These are phyloP conservation scores for Metarhizium brunneum DNA, from an alignment of 2,329 filamentous ascomycete species.

Conservation along the genomic window DNA sequence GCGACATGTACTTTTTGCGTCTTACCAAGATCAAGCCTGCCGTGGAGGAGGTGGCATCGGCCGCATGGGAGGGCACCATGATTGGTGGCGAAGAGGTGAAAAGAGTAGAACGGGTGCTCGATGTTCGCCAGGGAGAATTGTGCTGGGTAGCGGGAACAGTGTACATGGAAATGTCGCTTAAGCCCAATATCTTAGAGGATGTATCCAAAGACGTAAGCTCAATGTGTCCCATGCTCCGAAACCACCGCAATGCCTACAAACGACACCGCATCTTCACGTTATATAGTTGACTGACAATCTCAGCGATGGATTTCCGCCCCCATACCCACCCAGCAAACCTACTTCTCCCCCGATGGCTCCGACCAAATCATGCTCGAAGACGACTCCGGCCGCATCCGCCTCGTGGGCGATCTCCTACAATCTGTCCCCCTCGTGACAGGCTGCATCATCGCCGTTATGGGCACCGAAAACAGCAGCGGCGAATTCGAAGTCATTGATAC, in stretches of 20 bases:
- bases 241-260: too few species aligned
- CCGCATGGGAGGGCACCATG: slow-evolving; percentile 69
- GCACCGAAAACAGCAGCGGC: slow-evolving; percentile 84
- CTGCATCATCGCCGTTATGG: slow-evolving; percentile 88
- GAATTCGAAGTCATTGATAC: slow-evolving; percentile 90
- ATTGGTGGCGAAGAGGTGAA: slow-evolving; percentile 68
- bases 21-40: slow-evolving; percentile 78
- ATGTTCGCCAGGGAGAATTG: slow-evolving; percentile 89
- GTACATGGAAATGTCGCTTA: slow-evolving; percentile 94
- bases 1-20: slow-evolving; percentile 94
- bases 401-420: slow-evolving; percentile 63
- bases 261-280: slow-evolving; percentile 2
- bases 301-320: slow-evolving; percentile 86
- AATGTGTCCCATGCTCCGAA: neutral
- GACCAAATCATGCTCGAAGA: slow-evolving; percentile 85
- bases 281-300: neutral
- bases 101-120: slow-evolving; percentile 78
- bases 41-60: slow-evolving; percentile 63
- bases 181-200: slow-evolving; percentile 92
- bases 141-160: slow-evolving; percentile 94
- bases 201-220: slow-evolving; percentile 77
- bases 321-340: slow-evolving; percentile 64
- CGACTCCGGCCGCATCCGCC: slow-evolving; percentile 77
- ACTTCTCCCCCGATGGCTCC: slow-evolving; percentile 51
- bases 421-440: slow-evolving; percentile 76